Percentiles rank a stretch among this genome's conserved stretches.
Evolutionary conservation across 2,329 filamentous ascomycete genomes (phyloP).

Genomic region (Shiraia bambusicola): DNA sequence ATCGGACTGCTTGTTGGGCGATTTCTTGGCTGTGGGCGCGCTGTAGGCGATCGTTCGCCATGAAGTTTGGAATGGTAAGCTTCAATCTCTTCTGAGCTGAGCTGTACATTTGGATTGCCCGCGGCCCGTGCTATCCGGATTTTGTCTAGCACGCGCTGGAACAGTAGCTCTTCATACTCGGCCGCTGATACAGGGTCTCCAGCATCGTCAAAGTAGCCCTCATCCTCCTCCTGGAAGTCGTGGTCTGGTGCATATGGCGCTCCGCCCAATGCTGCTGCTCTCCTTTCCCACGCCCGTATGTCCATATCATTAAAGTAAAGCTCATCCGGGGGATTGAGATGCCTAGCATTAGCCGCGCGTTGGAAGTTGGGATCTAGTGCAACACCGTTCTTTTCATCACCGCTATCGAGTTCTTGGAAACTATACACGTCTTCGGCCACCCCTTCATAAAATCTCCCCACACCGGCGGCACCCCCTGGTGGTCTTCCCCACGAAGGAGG

Average conservation of each 20-base stretch:
- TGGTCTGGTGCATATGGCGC: conserved; percentile 53
- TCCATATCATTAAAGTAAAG: conserved; percentile 53
- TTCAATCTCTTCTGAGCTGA: conserved; percentile 77
- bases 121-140: conserved; percentile 76
- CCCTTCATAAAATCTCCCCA: conserved; percentile 53
- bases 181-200: conserved; percentile 40
- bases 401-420: conserved; percentile 67
- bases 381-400: conserved; percentile 52
- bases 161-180: conserved; percentile 70
- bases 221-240: conserved; percentile 54
- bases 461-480: conserved; percentile 70
- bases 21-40: conserved; percentile 23
- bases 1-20: conserved; percentile 26
- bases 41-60: conserved; percentile 45
- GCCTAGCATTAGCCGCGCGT: conserved; percentile 31
- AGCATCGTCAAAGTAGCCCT: conserved; percentile 48
- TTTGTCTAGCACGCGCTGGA: conserved; percentile 75
- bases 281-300: conserved; percentile 43
- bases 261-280: conserved; percentile 50
- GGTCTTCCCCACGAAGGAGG: conserved; percentile 96
- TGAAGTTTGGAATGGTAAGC: conserved; percentile 71
- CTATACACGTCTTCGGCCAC: conserved; percentile 48
- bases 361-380: conserved; percentile 44
- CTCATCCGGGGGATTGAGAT: conserved; percentile 46
- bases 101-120: conserved; percentile 75